A percentile compares a stretch with the other conserved stretches of the same genome.
Conservation (phyloP, 2,329 filamentous ascomycete genomes). For the Tolypocladium capitatum region DNA sequence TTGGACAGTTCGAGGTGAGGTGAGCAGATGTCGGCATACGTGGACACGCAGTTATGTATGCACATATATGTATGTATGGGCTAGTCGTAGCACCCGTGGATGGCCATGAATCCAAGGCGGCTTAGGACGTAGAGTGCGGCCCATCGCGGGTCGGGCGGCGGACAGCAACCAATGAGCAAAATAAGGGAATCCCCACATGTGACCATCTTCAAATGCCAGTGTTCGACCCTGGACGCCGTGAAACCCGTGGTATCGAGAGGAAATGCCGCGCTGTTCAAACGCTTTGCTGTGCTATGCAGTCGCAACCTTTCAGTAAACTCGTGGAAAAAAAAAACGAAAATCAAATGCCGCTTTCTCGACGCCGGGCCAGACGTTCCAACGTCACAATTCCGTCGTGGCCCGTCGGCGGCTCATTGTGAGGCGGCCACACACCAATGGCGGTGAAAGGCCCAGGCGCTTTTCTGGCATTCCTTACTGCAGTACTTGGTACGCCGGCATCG, state of each 20-base stretch:
- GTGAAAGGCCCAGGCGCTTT: constrained; percentile 96
- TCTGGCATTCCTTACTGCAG: constrained; percentile 99
- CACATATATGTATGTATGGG: background rate
- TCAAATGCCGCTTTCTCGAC: background rate
- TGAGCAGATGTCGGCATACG: background rate
- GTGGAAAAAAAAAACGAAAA: constrained; percentile 12
- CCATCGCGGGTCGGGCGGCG: background rate
- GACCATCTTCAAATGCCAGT: constrained; percentile 7
- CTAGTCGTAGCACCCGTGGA: background rate
- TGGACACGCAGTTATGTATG: background rate
- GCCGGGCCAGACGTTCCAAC: background rate
- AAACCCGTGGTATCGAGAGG: constrained; percentile 30
- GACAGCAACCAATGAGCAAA: constrained; percentile 2
- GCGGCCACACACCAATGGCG: constrained; percentile 92
- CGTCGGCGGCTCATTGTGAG: constrained; percentile 27
- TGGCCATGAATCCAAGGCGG: background rate
- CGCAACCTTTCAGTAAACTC: constrained; percentile 16
- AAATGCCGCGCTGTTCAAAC: constrained; percentile 27
- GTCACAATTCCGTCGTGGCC: background rate
- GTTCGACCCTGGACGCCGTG: constrained; percentile 13
- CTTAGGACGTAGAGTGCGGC: background rate
- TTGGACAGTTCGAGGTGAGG: background rate
- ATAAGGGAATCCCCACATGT: constrained; percentile 1
- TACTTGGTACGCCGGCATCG: constrained; percentile 95
- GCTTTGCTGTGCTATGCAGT: constrained; percentile 29